A percentile compares a stretch with the other conserved stretches of the same genome.
phyloP scores from a whole-genome alignment of 176 grass and related monocot genomes.

The Metroxylon sagu region DNA sequence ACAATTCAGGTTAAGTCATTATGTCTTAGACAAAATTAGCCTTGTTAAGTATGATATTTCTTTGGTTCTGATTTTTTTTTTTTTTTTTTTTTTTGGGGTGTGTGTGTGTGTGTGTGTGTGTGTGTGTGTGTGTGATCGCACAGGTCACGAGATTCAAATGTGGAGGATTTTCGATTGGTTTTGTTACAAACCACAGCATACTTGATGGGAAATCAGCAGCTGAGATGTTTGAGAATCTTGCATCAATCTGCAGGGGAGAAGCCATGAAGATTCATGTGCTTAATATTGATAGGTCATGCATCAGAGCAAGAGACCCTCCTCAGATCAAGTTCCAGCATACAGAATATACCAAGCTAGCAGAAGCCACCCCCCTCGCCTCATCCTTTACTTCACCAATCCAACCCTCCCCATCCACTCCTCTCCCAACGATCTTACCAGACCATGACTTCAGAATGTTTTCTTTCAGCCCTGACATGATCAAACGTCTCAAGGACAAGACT shows the following conservation, averaged over 20 bases:
- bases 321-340: slow-evolving; percentile 33
- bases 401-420: not conserved
- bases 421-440: slow-evolving; percentile 6
- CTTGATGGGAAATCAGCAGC: slow-evolving; percentile 34
- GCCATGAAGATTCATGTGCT: slow-evolving; percentile 6
- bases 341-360: slow-evolving; percentile 32
- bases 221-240: slow-evolving; percentile 34
- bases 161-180: slow-evolving; percentile 37
- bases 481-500: slow-evolving; percentile 26
- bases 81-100: too few relatives aligned
- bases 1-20: slow-evolving; percentile 38
- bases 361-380: slow-evolving; percentile 13
- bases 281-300: slow-evolving; percentile 36
- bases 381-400: slow-evolving; percentile 17
- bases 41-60: not conserved
- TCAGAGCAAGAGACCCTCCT: slow-evolving; percentile 30
- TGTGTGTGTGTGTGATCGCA: too few relatives aligned
- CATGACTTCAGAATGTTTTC: slow-evolving; percentile 13
- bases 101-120: too few relatives aligned
- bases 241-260: slow-evolving; percentile 30
- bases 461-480: slow-evolving; percentile 25
- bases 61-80: too few relatives aligned
- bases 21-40: not conserved
- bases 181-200: slow-evolving; percentile 36
- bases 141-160: slow-evolving; percentile 42